Percentiles rank a stretch among this genome's conserved stretches.
Evolutionary conservation across 73 alveolate species (phyloP).

Genomic region (Paramecium biaurelia): DNA sequence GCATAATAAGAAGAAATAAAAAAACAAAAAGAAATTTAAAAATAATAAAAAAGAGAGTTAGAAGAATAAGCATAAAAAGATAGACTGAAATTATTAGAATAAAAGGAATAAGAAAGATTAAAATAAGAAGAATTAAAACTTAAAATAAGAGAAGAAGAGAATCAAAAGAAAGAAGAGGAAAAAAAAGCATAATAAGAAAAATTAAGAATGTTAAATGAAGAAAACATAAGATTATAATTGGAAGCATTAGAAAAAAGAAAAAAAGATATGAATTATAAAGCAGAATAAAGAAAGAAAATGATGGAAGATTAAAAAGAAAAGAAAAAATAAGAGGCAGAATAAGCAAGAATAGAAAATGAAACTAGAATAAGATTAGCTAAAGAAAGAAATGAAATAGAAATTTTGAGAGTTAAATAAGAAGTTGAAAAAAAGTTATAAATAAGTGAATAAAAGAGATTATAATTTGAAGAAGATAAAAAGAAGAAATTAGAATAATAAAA

Average conservation of each 20-base stretch:
- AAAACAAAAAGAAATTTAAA: slow-evolving; percentile 12
- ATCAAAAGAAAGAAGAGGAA: neutral
- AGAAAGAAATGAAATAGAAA: neutral
- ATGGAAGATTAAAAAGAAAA: neutral
- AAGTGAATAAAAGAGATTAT: neutral
- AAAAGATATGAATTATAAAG: slow-evolving; percentile 2
- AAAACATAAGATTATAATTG: neutral
- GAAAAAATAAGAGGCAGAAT: neutral
- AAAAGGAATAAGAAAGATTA: slow-evolving; percentile 22
- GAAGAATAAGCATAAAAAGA: neutral
- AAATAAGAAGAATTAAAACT: neutral
- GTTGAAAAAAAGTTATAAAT: neutral
- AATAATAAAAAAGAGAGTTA: neutral
- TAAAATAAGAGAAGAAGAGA: slow-evolving; percentile 37
- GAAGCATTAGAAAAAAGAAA: neutral
- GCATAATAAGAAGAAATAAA: slow-evolving; percentile 31
- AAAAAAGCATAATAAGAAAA: neutral
- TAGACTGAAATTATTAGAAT: neutral
- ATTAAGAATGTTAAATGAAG: neutral
- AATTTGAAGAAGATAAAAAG: slow-evolving; percentile 5
- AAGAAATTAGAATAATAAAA: neutral
- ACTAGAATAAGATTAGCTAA: neutral
- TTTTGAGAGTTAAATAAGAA: neutral
- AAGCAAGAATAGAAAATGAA: neutral
- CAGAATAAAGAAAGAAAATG: neutral